Percentiles rank a stretch among this genome's conserved stretches.
Conservation (phyloP, 2,329 filamentous ascomycete genomes). For the Ceratocystis eucalypticola region DNA sequence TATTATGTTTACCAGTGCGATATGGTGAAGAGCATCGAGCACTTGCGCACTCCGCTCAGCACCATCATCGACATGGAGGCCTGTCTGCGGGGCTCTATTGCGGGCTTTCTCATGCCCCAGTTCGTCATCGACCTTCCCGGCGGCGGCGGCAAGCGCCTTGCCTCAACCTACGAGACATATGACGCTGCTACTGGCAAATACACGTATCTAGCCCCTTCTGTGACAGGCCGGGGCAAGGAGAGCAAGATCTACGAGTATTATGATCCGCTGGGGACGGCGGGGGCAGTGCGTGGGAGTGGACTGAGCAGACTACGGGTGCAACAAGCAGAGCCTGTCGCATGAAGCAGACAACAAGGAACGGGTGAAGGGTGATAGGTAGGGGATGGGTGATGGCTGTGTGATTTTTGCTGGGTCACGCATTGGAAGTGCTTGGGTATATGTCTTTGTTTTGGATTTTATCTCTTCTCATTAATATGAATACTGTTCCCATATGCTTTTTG, state of each 20-base stretch:
- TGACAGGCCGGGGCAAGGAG: constrained; percentile 34
- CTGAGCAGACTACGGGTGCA: too few relatives aligned
- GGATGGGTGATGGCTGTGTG: not conserved
- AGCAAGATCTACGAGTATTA: constrained; percentile 42
- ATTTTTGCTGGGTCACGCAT: not conserved
- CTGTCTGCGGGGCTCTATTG: constrained; percentile 44
- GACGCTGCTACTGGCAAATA: constrained; percentile 40
- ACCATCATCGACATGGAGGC: constrained; percentile 46
- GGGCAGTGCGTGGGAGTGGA: too few relatives aligned
- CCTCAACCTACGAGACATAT: constrained; percentile 40
- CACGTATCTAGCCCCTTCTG: constrained; percentile 41
- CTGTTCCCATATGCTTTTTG: not conserved
- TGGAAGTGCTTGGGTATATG: not conserved
- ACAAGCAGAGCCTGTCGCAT: too few relatives aligned
- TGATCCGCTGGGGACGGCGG: constrained; percentile 33
- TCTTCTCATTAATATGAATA: not conserved
- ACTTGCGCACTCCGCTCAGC: constrained; percentile 46
- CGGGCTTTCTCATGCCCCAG: constrained; percentile 48
- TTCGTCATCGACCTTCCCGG: constrained; percentile 52
- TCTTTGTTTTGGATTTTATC: not conserved
- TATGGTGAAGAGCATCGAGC: constrained; percentile 47
- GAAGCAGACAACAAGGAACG: not conserved
- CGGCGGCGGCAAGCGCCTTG: constrained; percentile 49
- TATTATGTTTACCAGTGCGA: constrained; percentile 56
- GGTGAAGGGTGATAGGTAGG: not conserved